Conservation (phyloP, 495 filamentous ascomycete genomes). For the Amorphotheca resinae region DNA sequence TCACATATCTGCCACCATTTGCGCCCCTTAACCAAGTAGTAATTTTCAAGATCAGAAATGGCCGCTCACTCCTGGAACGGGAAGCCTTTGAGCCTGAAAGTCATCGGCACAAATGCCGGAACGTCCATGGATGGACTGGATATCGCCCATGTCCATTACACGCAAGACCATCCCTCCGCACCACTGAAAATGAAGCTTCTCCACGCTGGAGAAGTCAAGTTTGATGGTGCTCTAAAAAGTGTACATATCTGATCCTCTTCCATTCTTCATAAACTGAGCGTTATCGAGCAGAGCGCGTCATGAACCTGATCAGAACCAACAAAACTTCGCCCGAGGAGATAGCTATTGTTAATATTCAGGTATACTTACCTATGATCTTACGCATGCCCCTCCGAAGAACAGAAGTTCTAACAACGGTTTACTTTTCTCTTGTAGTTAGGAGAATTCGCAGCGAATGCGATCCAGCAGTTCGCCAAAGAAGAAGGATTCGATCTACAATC, state of each 20-base stretch:
- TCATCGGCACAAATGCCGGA: constrained; percentile 19
- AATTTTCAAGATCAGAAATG: too few species aligned
- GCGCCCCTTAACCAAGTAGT: too few species aligned
- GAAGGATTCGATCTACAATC: constrained; percentile 12
- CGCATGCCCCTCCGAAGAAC: too few species aligned
- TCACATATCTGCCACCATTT: too few species aligned
- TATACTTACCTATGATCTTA: too few species aligned
- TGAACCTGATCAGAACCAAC: constrained; percentile 32
- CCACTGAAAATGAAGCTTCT: constrained; percentile 29
- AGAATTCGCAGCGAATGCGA: constrained; percentile 28
- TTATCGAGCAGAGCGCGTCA: constrained; percentile 31
- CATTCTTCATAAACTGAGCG: too few species aligned
- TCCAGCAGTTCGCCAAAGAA: constrained; percentile 22
- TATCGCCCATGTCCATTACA: constrained; percentile 28
- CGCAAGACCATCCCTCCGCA: constrained; percentile 27
- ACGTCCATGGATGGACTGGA: constrained; percentile 33
- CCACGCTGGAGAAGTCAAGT: constrained; percentile 5
- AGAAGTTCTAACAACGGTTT: neutral
- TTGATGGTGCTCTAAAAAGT: constrained; percentile 11
- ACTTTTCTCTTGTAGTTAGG: constrained; percentile 18
- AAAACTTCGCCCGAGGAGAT: constrained; percentile 29
- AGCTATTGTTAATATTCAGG: constrained; percentile 29
- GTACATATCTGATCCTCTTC: too few species aligned
- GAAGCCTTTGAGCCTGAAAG: constrained; percentile 13
- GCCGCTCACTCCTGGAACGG: too few species aligned